Base-by-base conservation (phyloP, 2,329 filamentous ascomycete species). In the Cyanodermella asteris region DNA sequence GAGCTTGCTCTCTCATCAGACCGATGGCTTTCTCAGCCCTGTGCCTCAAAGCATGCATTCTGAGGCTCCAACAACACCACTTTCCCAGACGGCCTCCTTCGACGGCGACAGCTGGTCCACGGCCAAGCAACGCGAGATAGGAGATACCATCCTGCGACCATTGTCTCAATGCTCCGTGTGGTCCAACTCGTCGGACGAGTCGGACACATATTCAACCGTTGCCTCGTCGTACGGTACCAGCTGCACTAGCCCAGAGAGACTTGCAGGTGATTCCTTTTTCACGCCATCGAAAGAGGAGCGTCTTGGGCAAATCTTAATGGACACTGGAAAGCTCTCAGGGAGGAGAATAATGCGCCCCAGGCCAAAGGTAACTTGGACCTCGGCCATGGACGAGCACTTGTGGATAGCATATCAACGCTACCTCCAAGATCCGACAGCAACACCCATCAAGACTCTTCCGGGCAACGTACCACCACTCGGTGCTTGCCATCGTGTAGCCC, bases 371-470 rank as follows among this genome's bases (percentile, higher is more conserved):
- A 20, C 20, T 17, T 72, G 66, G 59, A 68, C 60, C 5, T 47
- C 58, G 21, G 64, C 67, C 25, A 71, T 70, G 64, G 67, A 72
- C 39, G 56, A 62, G 28, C 67, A 72, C 38, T 45, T 72, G 16
- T 71, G 67, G 66, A 61, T 65, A 39, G 67, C 63, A 6, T 72
- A 70, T 44, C 62, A 69, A 47, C 53, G 57, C 26, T 71, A 70
- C 40, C 49, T 72, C n/a, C 62, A 67, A 32, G 65, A 72, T 41
- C 67, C 67, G 12, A 65, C 61, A 4, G 57, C 71, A 23, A 72
- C 67, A 2, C 67, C 67, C 0, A 72, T 72, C 53, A 72, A 72
- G 39, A 67, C 64, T 47, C 54, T 70, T 1, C 67, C 66, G 3
- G 66, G 67, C 24, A 65, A 61, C 21, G 55, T 62, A 17, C 67